Base-by-base conservation (phyloP, 1,284 basidiomycete genomes). In the Moesziomyces parantarcticus region DNA sequence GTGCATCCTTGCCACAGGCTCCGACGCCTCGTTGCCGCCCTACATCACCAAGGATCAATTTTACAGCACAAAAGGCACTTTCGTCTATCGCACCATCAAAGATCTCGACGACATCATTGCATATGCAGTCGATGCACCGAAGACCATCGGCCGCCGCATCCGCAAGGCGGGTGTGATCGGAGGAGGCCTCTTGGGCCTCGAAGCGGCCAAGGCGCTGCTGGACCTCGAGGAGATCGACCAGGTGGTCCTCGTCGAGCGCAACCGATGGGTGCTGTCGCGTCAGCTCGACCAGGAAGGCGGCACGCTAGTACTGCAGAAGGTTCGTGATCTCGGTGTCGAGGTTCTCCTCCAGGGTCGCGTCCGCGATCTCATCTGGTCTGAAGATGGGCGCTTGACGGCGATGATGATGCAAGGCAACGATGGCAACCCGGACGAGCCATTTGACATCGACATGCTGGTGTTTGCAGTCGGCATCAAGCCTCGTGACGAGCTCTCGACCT, bases 191-290 rank as follows among this genome's bases (percentile, higher is more conserved):
- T 86, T 92, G 16, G 91, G 90, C 16, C 86, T 92, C 25, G 91
- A 92, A 84, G 90, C 90, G 0, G 90, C 90, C 14, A 91, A 91
- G 76, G 91, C 90, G 0, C 86, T 89, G 6, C 88, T 89, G 71
- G 90, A 92, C 81, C 85, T 90, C 64, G 83, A 84, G 55, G 85
- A 85, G n/a, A 73, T 85, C 50, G 79, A 83, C 20, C 79, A 86
- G 42, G 88, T 88, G 34, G 78, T 86, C 18, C 89, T 90, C 72
- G 84, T 90, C 40, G 89, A 90, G 76, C 87, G 90, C n/a, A 87
- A 88, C 62, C 84, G 84, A 0, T 90, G 88, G 79, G 88, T 89
- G 0, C 85, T 92, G 53, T 90, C 89, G 48, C 89, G 91, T 16
- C 91, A 92, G 79, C 87, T 92, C 10, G 91, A 92, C 67, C 85